Conservation (phyloP, 345 rosid species). For the Eucalyptus virginea region DNA sequence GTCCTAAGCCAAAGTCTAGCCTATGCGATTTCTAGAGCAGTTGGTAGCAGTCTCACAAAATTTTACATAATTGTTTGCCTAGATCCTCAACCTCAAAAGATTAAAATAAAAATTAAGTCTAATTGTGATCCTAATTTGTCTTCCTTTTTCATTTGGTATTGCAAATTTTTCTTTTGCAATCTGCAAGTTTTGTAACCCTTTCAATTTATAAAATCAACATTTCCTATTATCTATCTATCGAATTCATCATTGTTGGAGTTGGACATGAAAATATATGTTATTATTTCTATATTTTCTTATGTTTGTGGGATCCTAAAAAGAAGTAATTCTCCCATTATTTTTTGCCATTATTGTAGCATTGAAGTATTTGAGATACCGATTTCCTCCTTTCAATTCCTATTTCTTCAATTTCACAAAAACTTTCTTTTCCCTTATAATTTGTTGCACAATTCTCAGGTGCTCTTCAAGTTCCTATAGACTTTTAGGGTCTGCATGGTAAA, state of each 20-base stretch:
- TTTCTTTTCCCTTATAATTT: not conserved
- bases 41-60: too few species aligned
- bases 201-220: not conserved
- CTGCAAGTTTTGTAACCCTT: not conserved
- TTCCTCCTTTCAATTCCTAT: not conserved
- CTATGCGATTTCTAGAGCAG: fast-evolving
- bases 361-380: not conserved
- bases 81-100: not conserved
- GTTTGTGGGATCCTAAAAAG: not conserved
- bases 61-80: not conserved
- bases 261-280: not conserved
- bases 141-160: not conserved
- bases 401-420: not conserved
- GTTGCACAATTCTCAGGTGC: not conserved
- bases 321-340: not conserved
- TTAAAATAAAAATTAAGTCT: not conserved
- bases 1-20: not conserved
- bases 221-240: not conserved
- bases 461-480: not conserved
- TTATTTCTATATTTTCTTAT: not conserved
- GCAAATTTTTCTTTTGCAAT: not conserved
- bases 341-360: not conserved
- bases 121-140: not conserved
- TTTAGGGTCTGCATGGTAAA: too few species aligned
- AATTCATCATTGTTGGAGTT: not conserved